Base-by-base conservation (phyloP, 2,329 filamentous ascomycete species). In the Apiospora hydei region DNA sequence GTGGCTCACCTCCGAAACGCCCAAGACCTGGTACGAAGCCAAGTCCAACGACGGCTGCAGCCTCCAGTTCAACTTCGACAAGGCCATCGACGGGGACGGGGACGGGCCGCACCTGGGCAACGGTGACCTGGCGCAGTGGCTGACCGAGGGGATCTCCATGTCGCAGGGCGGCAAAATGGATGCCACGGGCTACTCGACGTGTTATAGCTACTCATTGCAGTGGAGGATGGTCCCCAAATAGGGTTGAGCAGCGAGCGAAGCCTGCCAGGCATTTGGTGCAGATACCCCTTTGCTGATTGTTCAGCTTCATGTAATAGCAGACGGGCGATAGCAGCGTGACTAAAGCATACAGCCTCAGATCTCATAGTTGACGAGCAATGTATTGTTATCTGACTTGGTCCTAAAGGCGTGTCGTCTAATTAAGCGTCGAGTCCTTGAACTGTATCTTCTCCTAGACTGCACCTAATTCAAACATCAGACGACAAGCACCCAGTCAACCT, bases 161-260 rank as follows among this genome's bases (percentile, higher is more conserved):
- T 30, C 43, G 41, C 13, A 34, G 66, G 66, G n/a, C n/a, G 66
- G 66, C 43, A 21, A n/a, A 2, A 46, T n/a, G 66, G 41, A 47
- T 26, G 41, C 66, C 14, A 21, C 41, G 41, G 66, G 66, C 3
- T 30, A 68, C 43, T 46, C 66, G n/a, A 68, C 66, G 7, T 68
- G 66, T 11, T 68, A 68, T 3, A 68, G 66, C 43, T 68, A 68
- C 26, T 47, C 66, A n/a, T 8, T 68, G 14, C 66, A 68, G 26
- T 68, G 66, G 66, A 18, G 66, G 66, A 68, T 68, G 66, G 66
- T 68, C 21, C 66, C 66, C 14, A 47, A n/a, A 64, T n/a, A 24
- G 57, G 7, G 16, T 41, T n/a, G 57, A 1, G 41, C 41, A 43
- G 13, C 21, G 34, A 64, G 34, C 57, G 34, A 41, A 64, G 30